These are phyloP conservation scores for Ophiostoma quercus DNA, from an alignment of 2,329 filamentous ascomycete species.

Conservation along the genomic window DNA sequence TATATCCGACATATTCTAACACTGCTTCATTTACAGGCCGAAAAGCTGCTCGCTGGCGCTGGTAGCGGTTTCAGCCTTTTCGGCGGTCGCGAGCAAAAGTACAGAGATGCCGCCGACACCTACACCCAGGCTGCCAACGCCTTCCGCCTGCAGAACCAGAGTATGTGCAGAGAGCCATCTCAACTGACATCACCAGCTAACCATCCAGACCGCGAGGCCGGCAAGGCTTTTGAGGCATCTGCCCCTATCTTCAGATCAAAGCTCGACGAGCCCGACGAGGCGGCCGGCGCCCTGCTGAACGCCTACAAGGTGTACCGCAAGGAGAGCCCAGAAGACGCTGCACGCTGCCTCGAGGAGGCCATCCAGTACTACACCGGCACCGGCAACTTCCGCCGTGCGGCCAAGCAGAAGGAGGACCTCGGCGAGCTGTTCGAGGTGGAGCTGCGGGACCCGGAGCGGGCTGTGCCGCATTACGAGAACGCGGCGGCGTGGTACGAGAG, in stretches of 20 bases:
- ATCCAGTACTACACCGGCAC: slow-evolving; percentile 82
- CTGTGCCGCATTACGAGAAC: slow-evolving; percentile 76
- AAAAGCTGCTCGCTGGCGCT: slow-evolving; percentile 72
- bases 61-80: slow-evolving; percentile 84
- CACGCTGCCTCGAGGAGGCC: slow-evolving; percentile 69
- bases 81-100: slow-evolving; percentile 79
- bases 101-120: slow-evolving; percentile 79
- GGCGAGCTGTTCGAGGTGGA: slow-evolving; percentile 83
- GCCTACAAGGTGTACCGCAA: slow-evolving; percentile 95
- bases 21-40: slow-evolving; percentile 56
- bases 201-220: slow-evolving; percentile 69
- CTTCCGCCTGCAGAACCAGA: slow-evolving; percentile 80
- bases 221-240: slow-evolving; percentile 78
- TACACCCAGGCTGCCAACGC: slow-evolving; percentile 87
- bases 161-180: slow-evolving; percentile 43
- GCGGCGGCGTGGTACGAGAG: slow-evolving; percentile 86
- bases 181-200: neutral
- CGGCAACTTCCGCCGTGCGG: slow-evolving; percentile 86
- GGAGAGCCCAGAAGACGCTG: slow-evolving; percentile 75
- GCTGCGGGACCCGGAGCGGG: slow-evolving; percentile 69
- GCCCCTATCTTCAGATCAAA: slow-evolving; percentile 74
- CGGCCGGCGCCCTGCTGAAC: slow-evolving; percentile 79
- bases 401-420: slow-evolving; percentile 82
- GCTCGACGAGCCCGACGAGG: slow-evolving; percentile 87
- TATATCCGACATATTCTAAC: neutral